Evolutionary conservation across 345 rosid genomes (phyloP).

Genomic region (Pistacia integerrima): DNA sequence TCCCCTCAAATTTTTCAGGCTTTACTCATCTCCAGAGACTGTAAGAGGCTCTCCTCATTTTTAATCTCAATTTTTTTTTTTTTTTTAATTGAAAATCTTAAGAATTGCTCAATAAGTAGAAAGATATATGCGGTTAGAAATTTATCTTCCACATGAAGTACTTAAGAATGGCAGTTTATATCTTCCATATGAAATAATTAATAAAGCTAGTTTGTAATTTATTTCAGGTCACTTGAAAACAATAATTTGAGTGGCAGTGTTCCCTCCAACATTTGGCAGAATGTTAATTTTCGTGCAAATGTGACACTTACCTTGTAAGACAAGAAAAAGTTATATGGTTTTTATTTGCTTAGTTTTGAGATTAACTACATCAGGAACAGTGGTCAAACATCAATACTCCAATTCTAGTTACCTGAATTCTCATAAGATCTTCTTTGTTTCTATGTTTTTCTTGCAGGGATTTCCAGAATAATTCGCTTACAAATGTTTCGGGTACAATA

Average conservation of each 20-base stretch:
- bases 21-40: conserved; percentile 55
- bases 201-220: background rate
- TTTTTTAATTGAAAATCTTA: too few relatives aligned
- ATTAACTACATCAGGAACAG: background rate
- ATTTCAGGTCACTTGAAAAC: conserved; percentile 43
- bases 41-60: conserved; percentile 28
- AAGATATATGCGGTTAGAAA: too few relatives aligned
- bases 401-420: background rate
- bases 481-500: conserved; percentile 40
- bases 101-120: too few relatives aligned
- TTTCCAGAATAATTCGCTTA: conserved; percentile 48
- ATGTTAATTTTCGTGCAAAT: conserved; percentile 17
- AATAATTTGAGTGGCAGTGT: conserved; percentile 44
- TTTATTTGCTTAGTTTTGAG: background rate
- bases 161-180: too few relatives aligned
- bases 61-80: conserved; percentile 5
- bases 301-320: conserved; percentile 43
- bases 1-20: conserved; percentile 56
- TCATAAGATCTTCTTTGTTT: conserved; percentile 1
- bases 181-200: background rate
- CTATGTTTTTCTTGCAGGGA: conserved; percentile 40
- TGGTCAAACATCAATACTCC: background rate
- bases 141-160: too few relatives aligned
- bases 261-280: conserved; percentile 48
- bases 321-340: background rate